Evolutionary conservation across 345 rosid genomes (phyloP).

Genomic region (Citrus australasica): DNA sequence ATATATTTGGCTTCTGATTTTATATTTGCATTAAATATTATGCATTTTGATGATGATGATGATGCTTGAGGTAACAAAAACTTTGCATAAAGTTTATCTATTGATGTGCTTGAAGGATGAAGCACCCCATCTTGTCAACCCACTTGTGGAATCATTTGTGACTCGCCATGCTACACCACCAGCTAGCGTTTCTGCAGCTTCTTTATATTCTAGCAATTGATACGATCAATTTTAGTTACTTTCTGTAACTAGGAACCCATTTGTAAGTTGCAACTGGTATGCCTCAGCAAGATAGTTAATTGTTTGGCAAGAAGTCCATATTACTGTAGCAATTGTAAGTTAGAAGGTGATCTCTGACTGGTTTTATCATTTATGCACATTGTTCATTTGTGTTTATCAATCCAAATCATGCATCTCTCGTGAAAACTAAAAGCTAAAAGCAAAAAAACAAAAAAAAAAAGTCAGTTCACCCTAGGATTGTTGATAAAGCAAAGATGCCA

Average conservation of each 20-base stretch:
- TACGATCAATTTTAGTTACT: too few species aligned
- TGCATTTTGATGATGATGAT: not conserved
- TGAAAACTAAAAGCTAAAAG: too few species aligned
- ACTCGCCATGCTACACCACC: constrained; percentile 39
- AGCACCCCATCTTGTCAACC: constrained; percentile 85
- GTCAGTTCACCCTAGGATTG: not conserved
- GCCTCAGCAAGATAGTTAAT: too few species aligned
- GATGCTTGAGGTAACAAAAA: not conserved
- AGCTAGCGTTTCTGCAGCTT: constrained; percentile 16
- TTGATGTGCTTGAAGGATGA: constrained; percentile 57
- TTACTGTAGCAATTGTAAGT: too few species aligned
- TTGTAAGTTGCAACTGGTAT: too few species aligned
- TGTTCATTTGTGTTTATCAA: too few species aligned
- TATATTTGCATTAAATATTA: not conserved
- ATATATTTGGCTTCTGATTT: too few species aligned
- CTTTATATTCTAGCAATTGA: not conserved
- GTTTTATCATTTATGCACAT: too few species aligned
- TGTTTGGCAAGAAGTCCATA: too few species aligned
- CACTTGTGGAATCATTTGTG: constrained; percentile 77
- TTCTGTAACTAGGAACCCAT: too few species aligned
- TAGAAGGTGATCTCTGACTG: too few species aligned
- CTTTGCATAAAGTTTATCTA: not conserved
- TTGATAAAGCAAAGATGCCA: not conserved
- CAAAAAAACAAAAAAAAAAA: not conserved
- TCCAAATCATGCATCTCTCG: too few species aligned